Percentiles rank a stretch among this genome's conserved stretches.
Conservation (phyloP, 129 eudicot genomes). For the Heracleum sosnowskyi region DNA sequence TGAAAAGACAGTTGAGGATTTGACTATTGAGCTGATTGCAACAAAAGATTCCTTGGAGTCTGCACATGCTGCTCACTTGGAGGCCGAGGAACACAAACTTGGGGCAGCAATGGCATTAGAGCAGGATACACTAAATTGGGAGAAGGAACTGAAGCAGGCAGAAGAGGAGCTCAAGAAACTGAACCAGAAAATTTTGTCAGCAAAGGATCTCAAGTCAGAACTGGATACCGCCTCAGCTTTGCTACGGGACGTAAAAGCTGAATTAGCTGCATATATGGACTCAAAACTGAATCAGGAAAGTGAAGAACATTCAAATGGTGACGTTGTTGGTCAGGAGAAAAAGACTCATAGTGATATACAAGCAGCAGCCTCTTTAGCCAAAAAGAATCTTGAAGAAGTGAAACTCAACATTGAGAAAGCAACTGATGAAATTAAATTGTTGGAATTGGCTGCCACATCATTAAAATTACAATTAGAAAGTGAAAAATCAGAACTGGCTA, state of each 20-base stretch:
- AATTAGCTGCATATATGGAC: slow-evolving; percentile 75
- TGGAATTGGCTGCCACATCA: slow-evolving; percentile 68
- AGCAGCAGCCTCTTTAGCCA: slow-evolving; percentile 37
- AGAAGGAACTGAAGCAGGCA: slow-evolving; percentile 62
- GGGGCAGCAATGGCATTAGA: slow-evolving; percentile 75
- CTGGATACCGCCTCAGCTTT: slow-evolving; percentile 54
- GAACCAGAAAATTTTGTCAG: slow-evolving; percentile 33
- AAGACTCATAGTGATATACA: slow-evolving; percentile 35
- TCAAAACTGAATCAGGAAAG: slow-evolving; percentile 41
- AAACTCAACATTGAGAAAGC: slow-evolving; percentile 59
- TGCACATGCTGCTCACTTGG: slow-evolving; percentile 86
- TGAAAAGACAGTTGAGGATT: slow-evolving; percentile 76
- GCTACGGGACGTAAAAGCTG: slow-evolving; percentile 57
- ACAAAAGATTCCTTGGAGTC: slow-evolving; percentile 75
- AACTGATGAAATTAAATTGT: slow-evolving; percentile 45
- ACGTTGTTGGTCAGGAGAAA: slow-evolving; percentile 16
- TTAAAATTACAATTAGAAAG: slow-evolving; percentile 58
- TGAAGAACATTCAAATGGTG: slow-evolving; percentile 6
- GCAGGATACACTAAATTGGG: slow-evolving; percentile 68
- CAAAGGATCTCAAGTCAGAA: slow-evolving; percentile 54
- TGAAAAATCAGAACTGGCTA: slow-evolving; percentile 52
- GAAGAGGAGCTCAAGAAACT: slow-evolving; percentile 59
- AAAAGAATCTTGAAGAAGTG: slow-evolving; percentile 71
- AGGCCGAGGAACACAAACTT: slow-evolving; percentile 87
- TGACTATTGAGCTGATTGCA: slow-evolving; percentile 71